Evolutionary conservation across 2,329 filamentous ascomycete species (phyloP).

Genomic region (Phialocephala subalpina): DNA sequence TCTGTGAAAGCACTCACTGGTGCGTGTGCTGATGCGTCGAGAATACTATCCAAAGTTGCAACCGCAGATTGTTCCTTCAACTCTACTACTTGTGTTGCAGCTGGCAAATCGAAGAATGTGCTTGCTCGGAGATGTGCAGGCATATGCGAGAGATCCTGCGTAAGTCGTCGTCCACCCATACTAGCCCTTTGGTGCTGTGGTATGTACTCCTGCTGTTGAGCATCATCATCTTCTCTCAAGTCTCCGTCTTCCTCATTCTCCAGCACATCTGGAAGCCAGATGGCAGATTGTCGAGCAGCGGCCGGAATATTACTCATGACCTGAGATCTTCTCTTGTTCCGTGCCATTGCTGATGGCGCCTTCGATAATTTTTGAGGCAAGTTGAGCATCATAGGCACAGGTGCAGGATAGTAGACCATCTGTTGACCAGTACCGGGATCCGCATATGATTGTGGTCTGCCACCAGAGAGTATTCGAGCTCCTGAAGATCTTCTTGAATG

Average conservation of each 20-base stretch:
- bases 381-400: constrained; percentile 92
- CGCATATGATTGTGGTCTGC: constrained; percentile 63
- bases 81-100: constrained; percentile 59
- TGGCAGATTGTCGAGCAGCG: constrained; percentile 49
- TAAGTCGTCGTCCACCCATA: constrained; percentile 43
- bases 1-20: constrained; percentile 93
- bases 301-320: constrained; percentile 70
- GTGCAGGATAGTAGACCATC: constrained; percentile 96
- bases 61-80: constrained; percentile 83
- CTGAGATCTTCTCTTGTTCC: constrained; percentile 77
- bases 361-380: constrained; percentile 87
- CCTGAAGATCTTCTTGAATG: constrained; percentile 22
- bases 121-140: constrained; percentile 91
- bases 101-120: constrained; percentile 83
- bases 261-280: constrained; percentile 45
- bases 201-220: constrained; percentile 41
- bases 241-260: constrained; percentile 37
- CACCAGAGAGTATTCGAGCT: constrained; percentile 37
- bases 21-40: constrained; percentile 87
- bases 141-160: constrained; percentile 59
- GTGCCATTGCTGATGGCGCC: constrained; percentile 67
- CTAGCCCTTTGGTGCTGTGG: constrained; percentile 44
- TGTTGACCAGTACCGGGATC: constrained; percentile 73
- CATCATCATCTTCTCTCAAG: constrained; percentile 34
- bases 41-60: constrained; percentile 87